Evolutionary conservation across 371 early-diverging fungal species (phyloP), one percentile per base, ranked within the genome.

Genomic region (Haplosporangium sp.): DNA sequence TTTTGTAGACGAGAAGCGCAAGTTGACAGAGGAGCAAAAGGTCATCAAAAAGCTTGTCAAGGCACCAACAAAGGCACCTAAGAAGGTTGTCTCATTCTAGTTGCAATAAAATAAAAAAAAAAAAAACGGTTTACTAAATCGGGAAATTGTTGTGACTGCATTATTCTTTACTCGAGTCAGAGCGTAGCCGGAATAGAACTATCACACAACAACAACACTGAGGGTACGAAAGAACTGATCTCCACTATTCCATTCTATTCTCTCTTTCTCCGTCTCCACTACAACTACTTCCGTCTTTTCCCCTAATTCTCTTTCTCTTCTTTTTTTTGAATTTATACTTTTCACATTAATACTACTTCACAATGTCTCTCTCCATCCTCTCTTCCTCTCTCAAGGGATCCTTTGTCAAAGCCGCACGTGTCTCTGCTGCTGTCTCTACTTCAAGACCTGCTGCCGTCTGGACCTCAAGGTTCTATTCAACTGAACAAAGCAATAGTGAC

Each of bases 1-100:
- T 61, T 89, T 88, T 84, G 88, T 88, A 39, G 84, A 86, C n/a
- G 87, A 88, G 67, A 88, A 88, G 69, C 86, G 85, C 63, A 88
- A 86, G 66, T 17, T 82, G 61, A 69, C 69, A 9, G 81, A 86
- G 47, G 86, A 87, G 60, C 66, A 69, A 19, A 86, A 83, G 61
- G 63, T 67, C 6, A 79, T 84, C 69, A 86, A 86, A 65, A 82
- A 77, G 63, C 48, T 82, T 42, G 78, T 81, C 59, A 76, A 75
- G 65, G 65, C 69, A 35, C 63, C 76, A n/a, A 69, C 40, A 20
- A 76, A 81, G 69, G 60, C 70, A 3, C 65, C 59, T 48, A 86
- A 85, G 72, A 87, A 85, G 68, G 85, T 84, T 9, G 78, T 87
- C 6, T 74, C 74, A 3, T 79, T 79, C 40, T 79, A 55, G 34